phyloP scores from a whole-genome alignment of 176 grass and related monocot species.

The Areca catechu region DNA sequence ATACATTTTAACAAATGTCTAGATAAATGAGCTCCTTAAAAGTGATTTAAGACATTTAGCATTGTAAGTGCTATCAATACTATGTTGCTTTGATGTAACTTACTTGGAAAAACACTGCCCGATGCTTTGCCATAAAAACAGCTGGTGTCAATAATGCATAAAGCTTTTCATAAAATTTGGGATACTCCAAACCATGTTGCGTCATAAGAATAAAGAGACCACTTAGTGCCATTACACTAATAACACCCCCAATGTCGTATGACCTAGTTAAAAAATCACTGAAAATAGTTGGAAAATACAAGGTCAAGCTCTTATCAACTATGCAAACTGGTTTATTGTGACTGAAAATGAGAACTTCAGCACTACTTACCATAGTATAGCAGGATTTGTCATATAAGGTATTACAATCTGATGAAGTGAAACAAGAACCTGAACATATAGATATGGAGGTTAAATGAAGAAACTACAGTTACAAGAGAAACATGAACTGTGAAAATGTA shows the following conservation, averaged over 20 bases:
- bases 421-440: conserved; percentile 62
- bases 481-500: too few relatives aligned
- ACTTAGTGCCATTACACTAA: conserved; percentile 94
- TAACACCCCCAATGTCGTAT: conserved; percentile 94
- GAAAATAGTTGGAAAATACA: conserved; percentile 23
- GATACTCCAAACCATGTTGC: conserved; percentile 79
- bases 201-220: conserved; percentile 97
- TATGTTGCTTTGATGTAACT: conserved; percentile 12
- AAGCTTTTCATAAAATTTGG: conserved; percentile 93
- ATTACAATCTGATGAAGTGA: conserved; percentile 83
- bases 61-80: too few relatives aligned
- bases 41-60: too few relatives aligned
- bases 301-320: conserved; percentile 16
- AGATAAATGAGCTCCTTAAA: too few relatives aligned
- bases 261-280: conserved; percentile 99
- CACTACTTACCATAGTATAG: conserved; percentile 65
- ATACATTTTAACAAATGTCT: too few relatives aligned
- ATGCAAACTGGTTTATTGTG: not conserved
- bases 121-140: conserved; percentile 88
- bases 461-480: not conserved
- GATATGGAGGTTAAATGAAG: not conserved
- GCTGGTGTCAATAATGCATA: conserved; percentile 72
- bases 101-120: conserved; percentile 91
- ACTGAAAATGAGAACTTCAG: too few relatives aligned
- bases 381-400: conserved; percentile 80